Evolutionary conservation across 2,329 filamentous ascomycete genomes (phyloP).

Genomic region (Stagonosporopsis vannaccii): DNA sequence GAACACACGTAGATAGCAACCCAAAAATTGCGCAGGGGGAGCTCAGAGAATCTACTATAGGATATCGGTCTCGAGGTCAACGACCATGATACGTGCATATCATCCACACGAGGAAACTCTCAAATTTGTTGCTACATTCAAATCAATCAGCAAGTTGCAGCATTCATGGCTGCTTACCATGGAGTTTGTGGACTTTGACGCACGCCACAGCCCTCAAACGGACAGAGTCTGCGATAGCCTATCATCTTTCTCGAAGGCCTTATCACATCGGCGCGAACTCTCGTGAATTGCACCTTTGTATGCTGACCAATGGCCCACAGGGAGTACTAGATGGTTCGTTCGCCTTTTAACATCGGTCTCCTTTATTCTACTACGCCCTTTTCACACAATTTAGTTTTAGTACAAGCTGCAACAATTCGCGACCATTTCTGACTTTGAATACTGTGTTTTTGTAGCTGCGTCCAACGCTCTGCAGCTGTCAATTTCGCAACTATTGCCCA

Average conservation of each 20-base stretch:
- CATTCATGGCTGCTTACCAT: conserved; percentile 28
- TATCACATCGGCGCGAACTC: conserved; percentile 6
- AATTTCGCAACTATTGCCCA: neutral
- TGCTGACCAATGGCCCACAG: conserved; percentile 12
- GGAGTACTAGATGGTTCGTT: conserved; percentile 12
- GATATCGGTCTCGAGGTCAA: neutral
- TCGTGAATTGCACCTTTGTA: conserved; percentile 1
- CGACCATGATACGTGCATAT: neutral
- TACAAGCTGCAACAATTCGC: neutral
- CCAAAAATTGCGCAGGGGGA: neutral
- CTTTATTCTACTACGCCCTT: conserved; percentile 13
- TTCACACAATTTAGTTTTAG: neutral
- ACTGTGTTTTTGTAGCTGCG: neutral
- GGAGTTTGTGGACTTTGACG: conserved; percentile 16
- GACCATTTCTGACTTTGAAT: neutral
- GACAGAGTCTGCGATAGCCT: conserved; percentile 11
- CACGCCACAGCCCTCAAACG: conserved; percentile 18
- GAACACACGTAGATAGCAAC: conserved; percentile 8
- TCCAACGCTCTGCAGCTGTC: conserved; percentile 9
- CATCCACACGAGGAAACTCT: neutral
- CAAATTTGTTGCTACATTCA: conserved; percentile 5
- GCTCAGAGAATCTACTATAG: neutral
- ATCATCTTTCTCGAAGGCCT: conserved; percentile 7
- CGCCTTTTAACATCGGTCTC: conserved; percentile 9
- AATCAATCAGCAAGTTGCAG: conserved; percentile 25